Conservation (phyloP, 495 filamentous ascomycete genomes). For the Glutinoglossum americanum region DNA sequence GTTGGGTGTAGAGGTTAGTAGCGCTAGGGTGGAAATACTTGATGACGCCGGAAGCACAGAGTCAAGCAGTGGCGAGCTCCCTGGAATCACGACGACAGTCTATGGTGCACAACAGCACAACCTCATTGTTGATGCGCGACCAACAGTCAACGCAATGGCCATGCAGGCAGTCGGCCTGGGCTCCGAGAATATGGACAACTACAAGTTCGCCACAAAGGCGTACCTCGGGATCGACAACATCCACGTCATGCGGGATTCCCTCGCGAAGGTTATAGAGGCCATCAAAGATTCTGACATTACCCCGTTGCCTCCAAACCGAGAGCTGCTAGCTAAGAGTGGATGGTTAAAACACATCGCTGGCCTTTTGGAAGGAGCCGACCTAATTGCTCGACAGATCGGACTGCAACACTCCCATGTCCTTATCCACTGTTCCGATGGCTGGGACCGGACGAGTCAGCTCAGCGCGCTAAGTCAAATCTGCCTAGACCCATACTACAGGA, state of each 20-base stretch:
- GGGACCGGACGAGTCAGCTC: slow-evolving; percentile 92
- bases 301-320: slow-evolving; percentile 60
- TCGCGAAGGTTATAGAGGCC: slow-evolving; percentile 73
- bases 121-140: slow-evolving; percentile 88
- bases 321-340: slow-evolving; percentile 59
- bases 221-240: slow-evolving; percentile 99
- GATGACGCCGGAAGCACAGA: slow-evolving; percentile 49
- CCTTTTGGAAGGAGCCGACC: slow-evolving; percentile 59
- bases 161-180: slow-evolving; percentile 91
- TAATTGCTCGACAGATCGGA: slow-evolving; percentile 77
- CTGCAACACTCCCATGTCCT: slow-evolving; percentile 85
- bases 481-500: slow-evolving; percentile 89
- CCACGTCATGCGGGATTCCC: slow-evolving; percentile 88
- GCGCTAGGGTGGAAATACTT: slow-evolving; percentile 29
- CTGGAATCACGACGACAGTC: slow-evolving; percentile 30
- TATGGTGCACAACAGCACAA: slow-evolving; percentile 92
- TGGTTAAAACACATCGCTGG: slow-evolving; percentile 84
- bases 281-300: slow-evolving; percentile 85
- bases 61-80: slow-evolving; percentile 7
- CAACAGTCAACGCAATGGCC: slow-evolving; percentile 83
- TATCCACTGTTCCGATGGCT: slow-evolving; percentile 95
- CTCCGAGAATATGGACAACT: slow-evolving; percentile 96
- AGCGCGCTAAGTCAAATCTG: slow-evolving; percentile 87
- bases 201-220: slow-evolving; percentile 74
- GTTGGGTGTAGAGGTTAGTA: background rate